These are phyloP conservation scores for Cyberlindnera maritima DNA, from an alignment of 805 yeast species.

Conservation along the genomic window DNA sequence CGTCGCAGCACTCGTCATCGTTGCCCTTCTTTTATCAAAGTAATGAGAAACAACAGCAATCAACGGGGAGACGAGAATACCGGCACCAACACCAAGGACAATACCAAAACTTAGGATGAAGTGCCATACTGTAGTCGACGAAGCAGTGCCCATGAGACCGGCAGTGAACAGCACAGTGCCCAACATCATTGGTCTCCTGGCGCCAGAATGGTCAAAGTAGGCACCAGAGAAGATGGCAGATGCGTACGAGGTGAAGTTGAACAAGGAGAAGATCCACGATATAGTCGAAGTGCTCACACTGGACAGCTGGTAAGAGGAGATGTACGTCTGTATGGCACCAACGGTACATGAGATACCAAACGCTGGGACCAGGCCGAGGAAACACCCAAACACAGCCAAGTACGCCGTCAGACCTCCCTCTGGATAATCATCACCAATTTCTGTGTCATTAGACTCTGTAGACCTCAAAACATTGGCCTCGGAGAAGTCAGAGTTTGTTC, in stretches of 20 bases:
- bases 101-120: conserved; percentile 60
- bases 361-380: conserved; percentile 54
- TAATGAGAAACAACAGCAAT: conserved; percentile 65
- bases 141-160: conserved; percentile 60
- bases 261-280: conserved; percentile 69
- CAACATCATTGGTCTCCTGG: conserved; percentile 39
- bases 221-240: conserved; percentile 56
- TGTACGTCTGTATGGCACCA: conserved; percentile 67
- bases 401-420: conserved; percentile 62
- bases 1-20: conserved; percentile 49
- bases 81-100: conserved; percentile 56
- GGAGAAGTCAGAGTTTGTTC: conserved; percentile 13
- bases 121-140: conserved; percentile 51
- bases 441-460: not conserved
- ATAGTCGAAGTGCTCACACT: conserved; percentile 46
- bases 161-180: conserved; percentile 46
- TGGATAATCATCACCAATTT: conserved; percentile 29
- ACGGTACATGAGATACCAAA: conserved; percentile 60
- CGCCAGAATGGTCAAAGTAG: conserved; percentile 62
- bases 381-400: conserved; percentile 56
- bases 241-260: conserved; percentile 49
- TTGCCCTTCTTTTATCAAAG: conserved; percentile 58
- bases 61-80: conserved; percentile 58
- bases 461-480: conserved; percentile 3
- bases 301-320: conserved; percentile 51